Base-by-base conservation (phyloP, 768 basidiomycete species). In the Panaeolus papilionaceus region DNA sequence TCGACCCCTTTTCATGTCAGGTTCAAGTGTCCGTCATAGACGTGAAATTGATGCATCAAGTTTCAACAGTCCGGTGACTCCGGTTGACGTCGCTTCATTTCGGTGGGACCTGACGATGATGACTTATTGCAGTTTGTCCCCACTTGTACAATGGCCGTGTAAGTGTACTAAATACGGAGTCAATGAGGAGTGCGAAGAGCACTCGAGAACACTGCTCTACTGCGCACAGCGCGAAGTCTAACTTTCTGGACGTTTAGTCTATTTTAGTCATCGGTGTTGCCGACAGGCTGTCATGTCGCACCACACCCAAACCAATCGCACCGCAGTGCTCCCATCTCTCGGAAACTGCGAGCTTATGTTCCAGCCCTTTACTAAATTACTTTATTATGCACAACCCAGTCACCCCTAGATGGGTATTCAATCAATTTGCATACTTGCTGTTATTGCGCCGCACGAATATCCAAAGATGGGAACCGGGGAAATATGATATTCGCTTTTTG, bases 31-130 rank as follows among this genome's bases (percentile, higher is more conserved):
- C 54, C 54, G 54, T 58, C 54, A 58, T 58, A 58, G 54, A 58
- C 54, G 37, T 58, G 26, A 58, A 14, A 37, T 58, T 58, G 54
- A 58, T 58, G 28, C 26, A 58, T 58, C 54, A 37, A n/a, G 54
- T 58, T 58, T 58, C 54, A 47, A 58, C 33, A 58, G 54, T 58
- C 54, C 54, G 54, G 54, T 58, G 26, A 58, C 26, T 58, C 26
- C 54, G 54, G 54, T 58, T 58, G 54, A 58, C 54, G 54, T 58
- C 54, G 54, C 26, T 58, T 58, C 54, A 58, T 58, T 28, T 58
- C 33, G 54, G 54, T 14, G 54, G 54, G 54, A 58, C 54, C 28
- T 58, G 54, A 58, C n/a, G 54, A 28, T 28, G 6, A 16, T 47
- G 45, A n/a, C 3, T 6, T 23, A 51, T 23, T 23, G 20, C 7